Base-by-base conservation (phyloP, 2,329 filamentous ascomycete species). In the Ophidiomyces ophidiicola region DNA sequence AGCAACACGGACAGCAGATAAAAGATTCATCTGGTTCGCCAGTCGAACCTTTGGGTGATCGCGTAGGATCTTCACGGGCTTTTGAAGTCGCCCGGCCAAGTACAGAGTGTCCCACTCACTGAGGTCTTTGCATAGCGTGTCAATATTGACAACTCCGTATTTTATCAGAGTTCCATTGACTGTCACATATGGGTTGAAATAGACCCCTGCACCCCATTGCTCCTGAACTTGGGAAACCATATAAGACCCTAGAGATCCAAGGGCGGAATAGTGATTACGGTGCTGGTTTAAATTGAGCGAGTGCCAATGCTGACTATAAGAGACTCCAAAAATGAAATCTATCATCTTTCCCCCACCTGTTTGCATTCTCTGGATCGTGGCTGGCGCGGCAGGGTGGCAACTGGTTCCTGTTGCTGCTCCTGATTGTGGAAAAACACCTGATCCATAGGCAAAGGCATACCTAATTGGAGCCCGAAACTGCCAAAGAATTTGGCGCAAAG, bases 371-470 rank as follows among this genome's bases (percentile, higher is more conserved):
- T 81, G 69, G 5, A 96, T 78, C 1, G 84, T 83, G 37, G 77
- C 69, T 1, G 86, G 84, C 1, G 88, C 79, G 45, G 86, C 79
- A 5, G 87, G 80, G 55, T 96, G 88, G 14, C 78, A 75, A 36
- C 74, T 71, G 17, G 55, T 64, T 25, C 53, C 49, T 3, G 52
- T 49, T 31, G 65, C 59, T 29, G 59, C 57, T 48, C 71, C 71
- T 34, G 66, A 66, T 58, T 98, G 90, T 0, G 87, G 78, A 54
- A 98, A 98, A 6, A 98, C 90, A 3, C 90, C 90, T 4, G 88
- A 96, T 15, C 90, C 90, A 56, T 98, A 98, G 1, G 90, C 90
- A 59, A 98, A 94, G 10, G 87, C 88, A 66, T 96, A 96, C 41
- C 87, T 78, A 49, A 98, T 93, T 0, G 90, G 88, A 0, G 90